Percentiles rank a stretch among this genome's conserved stretches.
Evolutionary conservation across 192 early-diverging fungal genomes (phyloP).

Genomic region (Coemansia sp.): DNA sequence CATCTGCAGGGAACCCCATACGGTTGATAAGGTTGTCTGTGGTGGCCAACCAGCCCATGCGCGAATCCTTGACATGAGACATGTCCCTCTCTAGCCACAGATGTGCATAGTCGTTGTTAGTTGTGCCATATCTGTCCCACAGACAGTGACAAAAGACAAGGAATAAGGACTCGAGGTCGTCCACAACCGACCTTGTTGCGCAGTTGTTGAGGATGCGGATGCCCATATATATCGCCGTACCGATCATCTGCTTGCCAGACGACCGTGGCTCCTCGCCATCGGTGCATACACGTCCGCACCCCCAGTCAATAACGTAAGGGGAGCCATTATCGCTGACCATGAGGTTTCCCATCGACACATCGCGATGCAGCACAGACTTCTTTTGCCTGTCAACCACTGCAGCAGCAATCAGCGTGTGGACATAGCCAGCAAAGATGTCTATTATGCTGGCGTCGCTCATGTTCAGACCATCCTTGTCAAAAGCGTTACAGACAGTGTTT

Average conservation of each 20-base stretch:
- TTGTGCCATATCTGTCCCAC: neutral
- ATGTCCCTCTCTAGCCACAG: no score
- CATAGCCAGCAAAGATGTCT: conserved; percentile 8
- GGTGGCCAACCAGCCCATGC: no score
- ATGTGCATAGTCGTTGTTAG: neutral
- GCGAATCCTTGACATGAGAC: no score
- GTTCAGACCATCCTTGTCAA: no score
- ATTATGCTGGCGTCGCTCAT: neutral
- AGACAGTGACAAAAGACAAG: neutral
- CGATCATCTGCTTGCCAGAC: neutral
- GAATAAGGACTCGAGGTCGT: conserved; percentile 8
- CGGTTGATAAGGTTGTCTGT: no score
- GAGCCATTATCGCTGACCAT: neutral
- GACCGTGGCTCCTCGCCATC: neutral
- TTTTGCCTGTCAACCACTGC: neutral
- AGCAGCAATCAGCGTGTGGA: conserved; percentile 4
- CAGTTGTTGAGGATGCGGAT: neutral
- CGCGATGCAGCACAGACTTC: neutral
- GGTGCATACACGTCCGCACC: neutral
- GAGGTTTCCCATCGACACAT: neutral
- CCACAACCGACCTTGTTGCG: neutral
- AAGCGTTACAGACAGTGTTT: neutral
- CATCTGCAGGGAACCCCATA: no score
- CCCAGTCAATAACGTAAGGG: conserved; percentile 1
- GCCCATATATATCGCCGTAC: conserved; percentile 1